A percentile compares a stretch with the other conserved stretches of the same genome.
phyloP scores from a whole-genome alignment of 345 rosid genomes.

The Salix arbutifolia region DNA sequence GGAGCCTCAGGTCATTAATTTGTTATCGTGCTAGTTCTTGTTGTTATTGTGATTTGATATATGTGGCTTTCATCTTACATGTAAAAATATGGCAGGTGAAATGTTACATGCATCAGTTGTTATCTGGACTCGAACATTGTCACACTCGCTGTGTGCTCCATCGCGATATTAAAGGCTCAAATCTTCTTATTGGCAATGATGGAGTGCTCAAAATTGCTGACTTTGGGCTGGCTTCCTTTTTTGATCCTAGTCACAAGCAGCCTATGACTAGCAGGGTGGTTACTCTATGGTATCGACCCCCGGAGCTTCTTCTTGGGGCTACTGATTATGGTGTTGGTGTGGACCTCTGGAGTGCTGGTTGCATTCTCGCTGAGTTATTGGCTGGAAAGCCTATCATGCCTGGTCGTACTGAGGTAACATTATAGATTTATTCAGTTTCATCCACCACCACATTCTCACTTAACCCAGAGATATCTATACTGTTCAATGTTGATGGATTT shows the following conservation, averaged over 20 bases:
- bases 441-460: not conserved
- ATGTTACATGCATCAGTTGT: conserved; percentile 28
- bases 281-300: conserved; percentile 33
- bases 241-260: conserved; percentile 34
- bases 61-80: not conserved
- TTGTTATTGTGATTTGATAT: not conserved
- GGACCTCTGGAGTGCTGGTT: conserved; percentile 38
- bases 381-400: conserved; percentile 36
- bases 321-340: conserved; percentile 34
- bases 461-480: not conserved
- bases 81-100: conserved; percentile 22
- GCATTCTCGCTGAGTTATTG: conserved; percentile 35
- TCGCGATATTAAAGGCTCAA: conserved; percentile 33
- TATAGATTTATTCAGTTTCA: not conserved
- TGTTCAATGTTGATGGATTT: not conserved
- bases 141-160: conserved; percentile 25
- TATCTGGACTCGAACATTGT: conserved; percentile 34
- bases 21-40: not conserved
- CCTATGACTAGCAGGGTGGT: conserved; percentile 37
- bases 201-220: conserved; percentile 32
- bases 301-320: conserved; percentile 32
- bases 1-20: conserved; percentile 23
- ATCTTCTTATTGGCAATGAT: conserved; percentile 34
- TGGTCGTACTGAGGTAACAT: conserved; percentile 29
- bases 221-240: conserved; percentile 32